A percentile compares a stretch with the other conserved stretches of the same genome.
These are phyloP conservation scores for Acanthamoeba royreba DNA, from an alignment of 208 protist genomes.

Conservation along the genomic window DNA sequence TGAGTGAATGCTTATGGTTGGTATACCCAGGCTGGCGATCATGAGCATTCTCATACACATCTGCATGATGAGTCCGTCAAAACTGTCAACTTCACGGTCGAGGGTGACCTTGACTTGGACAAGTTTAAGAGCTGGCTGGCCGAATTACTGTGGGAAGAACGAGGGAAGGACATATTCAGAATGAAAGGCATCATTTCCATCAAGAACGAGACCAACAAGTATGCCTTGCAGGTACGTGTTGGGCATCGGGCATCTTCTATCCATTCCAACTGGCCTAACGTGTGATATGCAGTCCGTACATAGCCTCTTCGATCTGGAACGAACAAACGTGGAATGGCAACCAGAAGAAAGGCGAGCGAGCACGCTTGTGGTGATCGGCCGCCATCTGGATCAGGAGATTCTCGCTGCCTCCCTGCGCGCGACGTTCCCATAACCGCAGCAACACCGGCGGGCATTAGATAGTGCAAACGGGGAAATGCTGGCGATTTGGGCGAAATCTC, in stretches of 20 bases:
- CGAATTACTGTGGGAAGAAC: conserved; percentile 4
- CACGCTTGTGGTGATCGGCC: conserved; percentile 1
- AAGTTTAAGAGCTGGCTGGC: background rate
- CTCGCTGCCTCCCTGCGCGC: background rate
- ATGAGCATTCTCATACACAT: background rate
- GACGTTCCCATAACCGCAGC: background rate
- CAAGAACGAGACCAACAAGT: conserved; percentile 28
- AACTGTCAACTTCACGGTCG: conserved; percentile 35
- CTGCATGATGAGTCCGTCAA: conserved; percentile 57
- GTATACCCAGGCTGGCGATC: background rate
- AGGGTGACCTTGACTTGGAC: background rate
- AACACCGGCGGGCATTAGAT: background rate
- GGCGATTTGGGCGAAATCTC: too few relatives aligned
- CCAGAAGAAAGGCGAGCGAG: background rate
- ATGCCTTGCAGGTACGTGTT: conserved; percentile 56
- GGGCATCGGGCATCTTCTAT: too few relatives aligned
- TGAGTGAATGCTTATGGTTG: background rate
- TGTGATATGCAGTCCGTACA: background rate
- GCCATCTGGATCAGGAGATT: background rate
- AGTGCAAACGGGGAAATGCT: too few relatives aligned
- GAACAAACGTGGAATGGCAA: background rate
- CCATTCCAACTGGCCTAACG: too few relatives aligned
- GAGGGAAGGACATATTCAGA: conserved; percentile 53
- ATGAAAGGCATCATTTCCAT: conserved; percentile 66
- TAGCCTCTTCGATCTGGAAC: conserved; percentile 15